Evolutionary conservation across 2,329 filamentous ascomycete genomes (phyloP).

Genomic region (Microdochium paspali): DNA sequence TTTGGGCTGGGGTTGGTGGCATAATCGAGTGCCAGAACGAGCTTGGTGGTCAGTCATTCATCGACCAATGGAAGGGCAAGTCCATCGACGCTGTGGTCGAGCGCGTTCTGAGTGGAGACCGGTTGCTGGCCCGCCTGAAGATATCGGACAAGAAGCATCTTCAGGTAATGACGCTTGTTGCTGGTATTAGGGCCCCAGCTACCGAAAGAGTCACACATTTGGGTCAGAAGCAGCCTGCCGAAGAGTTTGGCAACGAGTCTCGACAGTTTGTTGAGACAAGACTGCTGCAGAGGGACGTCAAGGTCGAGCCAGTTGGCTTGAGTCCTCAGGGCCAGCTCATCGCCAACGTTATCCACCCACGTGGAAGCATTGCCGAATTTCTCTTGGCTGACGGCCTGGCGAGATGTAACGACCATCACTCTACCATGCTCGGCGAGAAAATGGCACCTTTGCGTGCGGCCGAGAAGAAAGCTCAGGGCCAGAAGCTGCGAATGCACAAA

Average conservation of each 20-base stretch:
- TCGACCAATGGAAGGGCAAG: constrained; percentile 78
- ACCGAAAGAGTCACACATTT: constrained; percentile 77
- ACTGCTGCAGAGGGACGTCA: constrained; percentile 76
- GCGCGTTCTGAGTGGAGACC: constrained; percentile 83
- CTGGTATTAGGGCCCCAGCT: constrained; percentile 81
- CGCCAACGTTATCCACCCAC: constrained; percentile 76
- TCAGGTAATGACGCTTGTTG: constrained; percentile 81
- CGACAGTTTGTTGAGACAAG: constrained; percentile 79
- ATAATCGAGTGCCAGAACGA: constrained; percentile 75
- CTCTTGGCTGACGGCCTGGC: constrained; percentile 83
- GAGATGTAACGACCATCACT: constrained; percentile 91
- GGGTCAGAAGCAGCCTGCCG: constrained; percentile 71
- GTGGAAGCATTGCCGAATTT: constrained; percentile 88
- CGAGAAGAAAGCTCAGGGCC: constrained; percentile 74
- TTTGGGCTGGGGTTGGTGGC: constrained; percentile 62
- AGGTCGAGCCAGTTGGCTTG: constrained; percentile 73
- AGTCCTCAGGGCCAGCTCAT: constrained; percentile 91
- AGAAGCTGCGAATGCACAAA: constrained; percentile 72
- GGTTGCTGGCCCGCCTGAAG: constrained; percentile 74
- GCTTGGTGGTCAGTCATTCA: constrained; percentile 67
- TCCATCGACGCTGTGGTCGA: constrained; percentile 81
- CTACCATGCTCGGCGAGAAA: constrained; percentile 77
- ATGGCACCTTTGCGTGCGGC: constrained; percentile 82
- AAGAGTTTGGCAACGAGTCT: constrained; percentile 85
- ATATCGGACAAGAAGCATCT: constrained; percentile 76